Base-by-base conservation (phyloP, 2,329 filamentous ascomycete genomes). In the Botrytis fabae region DNA sequence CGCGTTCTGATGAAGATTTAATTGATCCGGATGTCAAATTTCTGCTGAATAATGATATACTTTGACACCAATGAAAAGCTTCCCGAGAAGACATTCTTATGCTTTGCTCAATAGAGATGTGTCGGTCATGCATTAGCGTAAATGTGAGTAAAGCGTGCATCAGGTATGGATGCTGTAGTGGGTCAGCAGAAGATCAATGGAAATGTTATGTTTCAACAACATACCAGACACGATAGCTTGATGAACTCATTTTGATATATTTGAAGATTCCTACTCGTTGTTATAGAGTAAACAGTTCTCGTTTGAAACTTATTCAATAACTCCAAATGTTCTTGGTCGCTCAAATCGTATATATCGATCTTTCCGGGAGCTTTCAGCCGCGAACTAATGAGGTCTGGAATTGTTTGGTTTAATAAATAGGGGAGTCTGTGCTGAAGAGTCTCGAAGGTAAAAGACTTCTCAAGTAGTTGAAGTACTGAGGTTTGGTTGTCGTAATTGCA, bases 121-220 rank as follows among this genome's bases (percentile, higher is more conserved):
- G 81, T 9, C 85, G 82, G 74, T 89, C 87, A 75, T 90, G 88
- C 75, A 87, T 83, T 5, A 86, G 78, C 3, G 87, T 85, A 35
- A 89, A 76, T 32, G 85, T 83, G 44, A 89, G 81, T 28, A 88
- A 82, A 64, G 85, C 81, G 78, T 90, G 88, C 81, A 88, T 84
- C 8, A 90, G 81, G 64, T 80, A 74, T 32, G 73, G 68, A 72
- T 76, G 73, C 77, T 78, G 35, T 16, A 38, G n/a, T 59, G n/a
- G 10, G 35, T 73, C 32, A 51, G 48, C 44, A 28, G 48, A 40
- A 9, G 16, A 9, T 44, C n/a, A 9, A 28, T 32, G 28, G n/a
- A 62, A 40, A 40, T 40, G 54, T 12, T n/a, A 28, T 22, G 14
- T 14, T 42, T 22, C 38, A 59, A 75, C 81, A 72, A 75, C 81